These are phyloP conservation scores for Penicillium sp. DNA, from an alignment of 2,329 filamentous ascomycete genomes.

Conservation along the genomic window DNA sequence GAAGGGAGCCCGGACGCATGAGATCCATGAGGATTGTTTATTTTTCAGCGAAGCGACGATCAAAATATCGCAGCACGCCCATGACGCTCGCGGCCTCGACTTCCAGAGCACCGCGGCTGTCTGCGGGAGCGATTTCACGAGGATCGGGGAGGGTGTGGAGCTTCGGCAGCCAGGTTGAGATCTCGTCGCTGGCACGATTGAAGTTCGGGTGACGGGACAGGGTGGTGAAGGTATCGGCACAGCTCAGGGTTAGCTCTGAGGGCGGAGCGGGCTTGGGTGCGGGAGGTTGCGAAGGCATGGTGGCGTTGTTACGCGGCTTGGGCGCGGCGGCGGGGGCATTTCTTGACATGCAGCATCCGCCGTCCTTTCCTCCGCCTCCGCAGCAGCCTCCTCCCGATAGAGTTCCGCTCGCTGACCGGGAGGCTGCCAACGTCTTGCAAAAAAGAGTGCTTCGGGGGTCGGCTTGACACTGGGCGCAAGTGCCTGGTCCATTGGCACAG, in stretches of 20 bases:
- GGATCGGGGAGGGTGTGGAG: slow-evolving; percentile 57
- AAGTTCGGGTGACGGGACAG: slow-evolving; percentile 75
- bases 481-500: slow-evolving; percentile 69
- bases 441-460: slow-evolving; percentile 80
- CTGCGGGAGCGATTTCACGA: slow-evolving; percentile 32
- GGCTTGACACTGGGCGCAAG: slow-evolving; percentile 72
- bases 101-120: slow-evolving; percentile 60
- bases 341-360: slow-evolving; percentile 60
- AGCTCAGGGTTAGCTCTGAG: slow-evolving; percentile 54
- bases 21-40: slow-evolving; percentile 17
- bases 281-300: slow-evolving; percentile 22
- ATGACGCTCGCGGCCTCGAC: slow-evolving; percentile 82
- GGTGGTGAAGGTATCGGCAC: slow-evolving; percentile 75
- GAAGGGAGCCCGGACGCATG: slow-evolving; percentile 2
- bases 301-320: slow-evolving; percentile 20
- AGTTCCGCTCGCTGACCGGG: slow-evolving; percentile 36
- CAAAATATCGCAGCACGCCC: slow-evolving; percentile 79
- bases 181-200: slow-evolving; percentile 68
- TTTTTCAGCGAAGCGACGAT: slow-evolving; percentile 62
- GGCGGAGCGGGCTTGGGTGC: slow-evolving; percentile 29
- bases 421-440: slow-evolving; percentile 75
- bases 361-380: slow-evolving; percentile 57
- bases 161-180: slow-evolving; percentile 72
- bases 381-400: slow-evolving; percentile 56
- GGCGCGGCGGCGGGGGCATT: slow-evolving; percentile 25